Evolutionary conservation across 225 moss, liverwort and hornwort species (phyloP).

Genomic region (Bryoerythrophyllum caledonicum): DNA sequence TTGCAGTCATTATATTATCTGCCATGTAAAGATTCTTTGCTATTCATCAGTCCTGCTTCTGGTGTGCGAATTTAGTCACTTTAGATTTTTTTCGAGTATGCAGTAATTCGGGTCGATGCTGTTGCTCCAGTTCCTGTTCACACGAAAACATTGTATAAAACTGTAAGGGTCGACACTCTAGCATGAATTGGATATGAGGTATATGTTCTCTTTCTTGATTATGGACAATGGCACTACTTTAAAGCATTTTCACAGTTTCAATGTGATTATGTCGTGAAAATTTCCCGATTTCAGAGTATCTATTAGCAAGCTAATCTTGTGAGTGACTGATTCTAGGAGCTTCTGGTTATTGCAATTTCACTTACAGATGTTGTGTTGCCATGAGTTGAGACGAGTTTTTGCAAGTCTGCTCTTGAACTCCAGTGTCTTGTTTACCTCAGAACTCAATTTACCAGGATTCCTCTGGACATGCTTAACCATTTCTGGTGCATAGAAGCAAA

Average conservation of each 20-base stretch:
- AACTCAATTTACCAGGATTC: not conserved
- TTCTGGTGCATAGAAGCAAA: too few relatives aligned
- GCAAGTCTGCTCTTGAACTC: not conserved
- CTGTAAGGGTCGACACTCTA: not conserved
- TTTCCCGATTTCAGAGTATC: too few relatives aligned
- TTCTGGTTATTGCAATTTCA: slow-evolving; percentile 23
- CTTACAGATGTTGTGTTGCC: slow-evolving; percentile 4
- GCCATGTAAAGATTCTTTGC: slow-evolving; percentile 45
- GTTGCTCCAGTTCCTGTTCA: slow-evolving; percentile 26
- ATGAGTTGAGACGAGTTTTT: not conserved
- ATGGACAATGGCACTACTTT: slow-evolving; percentile 11
- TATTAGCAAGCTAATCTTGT: too few relatives aligned
- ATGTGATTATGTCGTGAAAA: slow-evolving; percentile 3
- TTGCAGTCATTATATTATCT: slow-evolving; percentile 20
- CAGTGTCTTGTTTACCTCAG: not conserved
- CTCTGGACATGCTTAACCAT: too few relatives aligned
- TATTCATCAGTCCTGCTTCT: slow-evolving; percentile 21
- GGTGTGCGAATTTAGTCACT: slow-evolving; percentile 17
- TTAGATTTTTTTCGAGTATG: not conserved
- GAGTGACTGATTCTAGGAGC: not conserved
- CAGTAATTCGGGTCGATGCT: slow-evolving; percentile 9
- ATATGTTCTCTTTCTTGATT: slow-evolving; percentile 1
- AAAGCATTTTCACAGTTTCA: not conserved
- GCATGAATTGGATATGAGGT: slow-evolving; percentile 24
- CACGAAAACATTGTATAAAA: slow-evolving; percentile 18